Evolutionary conservation across 2,329 filamentous ascomycete species (phyloP).

Genomic region (Epichloe scottii): DNA sequence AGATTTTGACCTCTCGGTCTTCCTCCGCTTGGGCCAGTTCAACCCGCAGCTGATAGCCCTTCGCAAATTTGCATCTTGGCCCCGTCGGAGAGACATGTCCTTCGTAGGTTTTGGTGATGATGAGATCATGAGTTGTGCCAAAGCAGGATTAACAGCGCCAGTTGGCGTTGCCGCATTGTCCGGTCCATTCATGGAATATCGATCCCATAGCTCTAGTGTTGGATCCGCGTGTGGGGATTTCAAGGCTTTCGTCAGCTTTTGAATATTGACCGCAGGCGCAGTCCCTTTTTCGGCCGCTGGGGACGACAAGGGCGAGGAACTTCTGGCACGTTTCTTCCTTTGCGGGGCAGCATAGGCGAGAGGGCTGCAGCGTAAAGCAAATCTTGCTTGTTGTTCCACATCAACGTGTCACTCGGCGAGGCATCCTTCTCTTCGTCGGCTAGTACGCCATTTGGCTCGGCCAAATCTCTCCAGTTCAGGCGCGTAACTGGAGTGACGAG

Average conservation of each 20-base stretch:
- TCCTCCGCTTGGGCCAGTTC: slow-evolving; percentile 61
- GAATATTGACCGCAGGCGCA: slow-evolving; percentile 41
- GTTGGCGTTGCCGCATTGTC: slow-evolving; percentile 29
- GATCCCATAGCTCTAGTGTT: slow-evolving; percentile 64
- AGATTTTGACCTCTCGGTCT: slow-evolving; percentile 35
- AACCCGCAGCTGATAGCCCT: slow-evolving; percentile 57
- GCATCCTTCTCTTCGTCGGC: slow-evolving; percentile 32
- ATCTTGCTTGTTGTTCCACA: slow-evolving; percentile 44
- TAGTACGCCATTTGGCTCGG: slow-evolving; percentile 29
- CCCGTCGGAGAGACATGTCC: slow-evolving; percentile 26
- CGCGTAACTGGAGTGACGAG: slow-evolving; percentile 35
- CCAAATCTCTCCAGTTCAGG: slow-evolving; percentile 46
- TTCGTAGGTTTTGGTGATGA: slow-evolving; percentile 54
- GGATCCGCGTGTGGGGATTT: slow-evolving; percentile 60
- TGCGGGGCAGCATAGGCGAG: slow-evolving; percentile 36
- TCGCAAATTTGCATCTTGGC: slow-evolving; percentile 33
- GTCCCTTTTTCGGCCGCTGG: slow-evolving; percentile 37
- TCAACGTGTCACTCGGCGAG: slow-evolving; percentile 48
- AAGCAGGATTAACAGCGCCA: slow-evolving; percentile 40
- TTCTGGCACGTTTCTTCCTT: slow-evolving; percentile 55
- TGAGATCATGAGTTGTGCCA: slow-evolving; percentile 55
- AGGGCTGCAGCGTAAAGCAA: slow-evolving; percentile 26
- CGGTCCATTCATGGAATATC: slow-evolving; percentile 43
- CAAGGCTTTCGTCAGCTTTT: slow-evolving; percentile 43
- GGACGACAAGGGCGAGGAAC: slow-evolving; percentile 61